A percentile compares a stretch with the other conserved stretches of the same genome.
These are phyloP conservation scores for Sporisorium reilianum DNA, from an alignment of 1,284 basidiomycete species.

Conservation along the genomic window DNA sequence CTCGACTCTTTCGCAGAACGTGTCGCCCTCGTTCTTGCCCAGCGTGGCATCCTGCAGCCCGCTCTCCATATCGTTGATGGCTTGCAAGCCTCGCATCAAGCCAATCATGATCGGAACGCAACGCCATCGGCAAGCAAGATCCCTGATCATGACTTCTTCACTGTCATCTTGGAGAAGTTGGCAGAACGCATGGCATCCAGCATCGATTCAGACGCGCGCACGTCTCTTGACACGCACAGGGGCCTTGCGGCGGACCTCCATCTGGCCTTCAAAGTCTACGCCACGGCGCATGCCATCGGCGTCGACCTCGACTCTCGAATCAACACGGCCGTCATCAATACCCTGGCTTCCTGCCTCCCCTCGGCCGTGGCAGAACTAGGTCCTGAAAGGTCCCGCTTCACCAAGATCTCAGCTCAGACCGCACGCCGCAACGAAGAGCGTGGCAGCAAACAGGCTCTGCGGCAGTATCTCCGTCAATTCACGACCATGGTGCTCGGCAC, in stretches of 20 bases:
- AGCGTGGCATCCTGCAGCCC: conserved; percentile 38
- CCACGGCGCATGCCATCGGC: conserved; percentile 11
- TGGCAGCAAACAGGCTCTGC: conserved; percentile 30
- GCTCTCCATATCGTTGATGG: conserved; percentile 32
- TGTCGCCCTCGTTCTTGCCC: conserved; percentile 39
- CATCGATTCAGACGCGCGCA: conserved; percentile 6
- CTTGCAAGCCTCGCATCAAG: conserved; percentile 6
- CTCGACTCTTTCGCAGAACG: conserved; percentile 42
- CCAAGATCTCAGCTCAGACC: conserved; percentile 22
- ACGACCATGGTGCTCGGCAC: conserved; percentile 26
- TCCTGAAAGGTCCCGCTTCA: conserved; percentile 9
- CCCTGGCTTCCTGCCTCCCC: conserved; percentile 27
- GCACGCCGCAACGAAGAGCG: conserved; percentile 31
- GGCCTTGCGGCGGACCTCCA: conserved; percentile 29
- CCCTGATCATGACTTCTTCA: conserved; percentile 43
- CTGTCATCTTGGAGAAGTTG: conserved; percentile 23
- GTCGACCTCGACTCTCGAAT: conserved; percentile 28
- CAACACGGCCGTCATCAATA: conserved; percentile 31
- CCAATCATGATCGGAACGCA: not conserved
- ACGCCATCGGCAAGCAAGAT: not conserved
- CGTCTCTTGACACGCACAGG: conserved; percentile 22
- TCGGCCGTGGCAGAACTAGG: conserved; percentile 27
- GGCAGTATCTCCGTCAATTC: conserved; percentile 33
- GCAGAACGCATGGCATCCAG: conserved; percentile 21
- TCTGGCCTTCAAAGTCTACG: conserved; percentile 31